Evolutionary conservation across 257 asterid genomes (phyloP).

Genomic region (Solanum rostratum): DNA sequence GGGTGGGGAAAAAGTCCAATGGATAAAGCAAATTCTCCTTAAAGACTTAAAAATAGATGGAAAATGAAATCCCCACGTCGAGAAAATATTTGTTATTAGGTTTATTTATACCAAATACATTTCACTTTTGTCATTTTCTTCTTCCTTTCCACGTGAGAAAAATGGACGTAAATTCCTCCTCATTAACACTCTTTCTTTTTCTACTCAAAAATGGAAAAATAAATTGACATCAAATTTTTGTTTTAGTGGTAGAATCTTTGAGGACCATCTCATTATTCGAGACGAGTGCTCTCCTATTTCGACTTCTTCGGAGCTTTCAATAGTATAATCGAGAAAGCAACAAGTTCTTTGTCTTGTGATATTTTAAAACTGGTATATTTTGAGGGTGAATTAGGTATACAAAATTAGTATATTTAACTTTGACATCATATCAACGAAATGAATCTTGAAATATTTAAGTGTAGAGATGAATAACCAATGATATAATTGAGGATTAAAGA

Average conservation of each 20-base stretch:
- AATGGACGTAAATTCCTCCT: background rate
- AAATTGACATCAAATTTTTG: background rate
- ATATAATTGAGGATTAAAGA: background rate
- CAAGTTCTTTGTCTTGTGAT: no score
- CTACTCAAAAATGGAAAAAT: background rate
- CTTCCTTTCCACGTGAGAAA: background rate
- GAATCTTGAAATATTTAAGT: background rate
- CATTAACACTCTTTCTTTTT: background rate
- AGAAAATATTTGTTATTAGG: background rate
- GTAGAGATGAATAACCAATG: background rate
- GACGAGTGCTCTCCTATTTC: no score
- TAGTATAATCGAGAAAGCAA: no score
- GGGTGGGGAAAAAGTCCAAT: constrained; percentile 9
- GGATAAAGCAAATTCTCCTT: background rate
- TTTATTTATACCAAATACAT: background rate
- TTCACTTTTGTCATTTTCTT: background rate
- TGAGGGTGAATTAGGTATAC: background rate
- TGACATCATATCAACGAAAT: background rate
- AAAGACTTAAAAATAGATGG: background rate
- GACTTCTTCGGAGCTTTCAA: no score
- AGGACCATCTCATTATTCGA: background rate
- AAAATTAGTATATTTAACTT: background rate
- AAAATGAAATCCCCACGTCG: background rate
- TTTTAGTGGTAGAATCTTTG: background rate
- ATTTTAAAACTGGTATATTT: background rate